phyloP scores from a whole-genome alignment of 179 eudicot genomes.

The Carnegiea gigantea region DNA sequence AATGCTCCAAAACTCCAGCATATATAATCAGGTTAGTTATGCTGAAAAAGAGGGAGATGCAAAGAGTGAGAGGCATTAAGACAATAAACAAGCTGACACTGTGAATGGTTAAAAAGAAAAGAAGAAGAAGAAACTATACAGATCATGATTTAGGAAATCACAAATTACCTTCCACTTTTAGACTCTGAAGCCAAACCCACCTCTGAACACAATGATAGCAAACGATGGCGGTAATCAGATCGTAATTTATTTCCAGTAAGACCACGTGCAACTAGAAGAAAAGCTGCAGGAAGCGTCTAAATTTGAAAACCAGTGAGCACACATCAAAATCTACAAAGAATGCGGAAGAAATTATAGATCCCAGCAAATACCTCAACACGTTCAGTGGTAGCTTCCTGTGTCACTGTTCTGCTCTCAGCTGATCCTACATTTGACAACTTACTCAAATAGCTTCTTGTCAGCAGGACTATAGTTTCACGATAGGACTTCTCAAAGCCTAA shows the following conservation, averaged over 20 bases:
- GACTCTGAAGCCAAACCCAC: slow-evolving; percentile 99
- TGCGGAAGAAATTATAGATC: slow-evolving; percentile 15
- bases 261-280: slow-evolving; percentile 71
- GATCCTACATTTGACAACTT: slow-evolving; percentile 83
- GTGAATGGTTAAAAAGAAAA: not conserved
- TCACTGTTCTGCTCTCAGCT: slow-evolving; percentile 84
- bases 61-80: not conserved
- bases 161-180: slow-evolving; percentile 85
- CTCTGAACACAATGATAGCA: slow-evolving; percentile 93
- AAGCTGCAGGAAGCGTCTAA: slow-evolving; percentile 98
- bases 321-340: slow-evolving; percentile 23
- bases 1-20: not conserved
- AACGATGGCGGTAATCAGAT: slow-evolving; percentile 85
- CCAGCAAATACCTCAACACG: slow-evolving; percentile 76
- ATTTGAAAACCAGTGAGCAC: slow-evolving; percentile 49
- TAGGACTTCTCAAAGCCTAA: slow-evolving; percentile 97
- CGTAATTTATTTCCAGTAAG: slow-evolving; percentile 66
- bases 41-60: not conserved
- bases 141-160: slow-evolving; percentile 3
- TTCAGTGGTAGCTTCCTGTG: slow-evolving; percentile 93
- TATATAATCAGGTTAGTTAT: not conserved
- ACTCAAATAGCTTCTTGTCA: slow-evolving; percentile 85
- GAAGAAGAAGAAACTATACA: not conserved
- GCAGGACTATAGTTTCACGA: slow-evolving; percentile 92
- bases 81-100: slow-evolving; percentile 4